Evolutionary conservation across 495 filamentous ascomycete genomes (phyloP), one percentile per base, ranked within the genome.

Genomic region (Hypomontagnella monticulosa): DNA sequence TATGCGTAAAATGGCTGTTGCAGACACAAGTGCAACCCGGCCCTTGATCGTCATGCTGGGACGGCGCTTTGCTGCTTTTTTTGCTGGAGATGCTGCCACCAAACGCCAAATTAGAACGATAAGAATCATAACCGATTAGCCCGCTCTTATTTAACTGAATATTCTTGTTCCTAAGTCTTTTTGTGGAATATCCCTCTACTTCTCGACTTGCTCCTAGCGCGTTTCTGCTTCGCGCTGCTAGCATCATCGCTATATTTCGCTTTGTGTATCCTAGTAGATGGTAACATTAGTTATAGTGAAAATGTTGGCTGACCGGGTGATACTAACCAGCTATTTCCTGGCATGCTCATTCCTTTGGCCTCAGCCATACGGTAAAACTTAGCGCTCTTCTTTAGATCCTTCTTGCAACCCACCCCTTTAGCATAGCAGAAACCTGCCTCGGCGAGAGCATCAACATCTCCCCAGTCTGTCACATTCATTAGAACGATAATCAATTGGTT

Each of bases 261-360:
- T 71, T 97, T 97, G 80, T 96, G 92, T 70, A 97, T 97, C 93
- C 93, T 97, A 65, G 36, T n/a, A 36, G 1, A 10, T 9, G 32
- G n/a, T n/a, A n/a, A n/a, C n/a, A n/a, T 71, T 49, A 69, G 58
- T 56, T 7, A 20, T 5, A 38, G 6, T 44, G 6, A n/a, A 16
- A 27, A 11, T n/a, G 12, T 4, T 34, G 12, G 15, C 6, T 4
- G 1, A 61, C 77, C 63, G 71, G 50, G 46, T n/a, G 32, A 34
- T 49, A 83, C 91, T 52, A 83, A 97, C 95, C 95, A 99, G 80
- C 91, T 95, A 75, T 97, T 98, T 37, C 95, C 95, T 43, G 96
- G 90, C 93, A 99, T 98, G 72, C 87, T 96, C 82, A 97, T 92
- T 11, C 95, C 95, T 79, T 93, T 94, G 20, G 86, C 86, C 74